phyloP scores from a whole-genome alignment of 805 yeast species.

The Yamadazyma takamatsuzukensis region DNA sequence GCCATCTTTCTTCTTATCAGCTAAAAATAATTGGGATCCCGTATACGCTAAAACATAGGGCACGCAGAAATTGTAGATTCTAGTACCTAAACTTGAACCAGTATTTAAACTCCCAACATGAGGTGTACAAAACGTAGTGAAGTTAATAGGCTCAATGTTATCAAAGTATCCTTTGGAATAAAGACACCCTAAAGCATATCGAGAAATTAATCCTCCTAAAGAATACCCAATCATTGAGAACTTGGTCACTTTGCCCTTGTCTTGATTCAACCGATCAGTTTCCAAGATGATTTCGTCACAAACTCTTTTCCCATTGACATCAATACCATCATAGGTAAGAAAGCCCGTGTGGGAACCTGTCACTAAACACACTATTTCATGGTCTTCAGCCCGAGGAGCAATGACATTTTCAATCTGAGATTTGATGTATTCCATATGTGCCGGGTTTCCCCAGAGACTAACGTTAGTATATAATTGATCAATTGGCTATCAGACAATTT shows the following conservation, averaged over 20 bases:
- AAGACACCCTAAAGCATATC: slow-evolving; percentile 46
- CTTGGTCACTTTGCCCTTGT: slow-evolving; percentile 24
- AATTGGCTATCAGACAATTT: background rate
- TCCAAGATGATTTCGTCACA: slow-evolving; percentile 55
- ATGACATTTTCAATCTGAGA: slow-evolving; percentile 37
- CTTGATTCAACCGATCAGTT: slow-evolving; percentile 10
- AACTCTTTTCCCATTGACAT: slow-evolving; percentile 75
- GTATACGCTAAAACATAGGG: slow-evolving; percentile 67
- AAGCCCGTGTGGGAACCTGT: slow-evolving; percentile 67
- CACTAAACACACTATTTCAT: slow-evolving; percentile 41
- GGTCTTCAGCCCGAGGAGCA: slow-evolving; percentile 18
- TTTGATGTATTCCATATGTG: slow-evolving; percentile 62
- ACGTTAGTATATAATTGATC: slow-evolving; percentile 11
- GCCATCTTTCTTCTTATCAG: slow-evolving; percentile 13
- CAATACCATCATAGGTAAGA: slow-evolving; percentile 83
- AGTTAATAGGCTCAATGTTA: slow-evolving; percentile 52
- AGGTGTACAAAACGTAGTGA: slow-evolving; percentile 50
- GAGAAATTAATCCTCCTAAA: slow-evolving; percentile 39
- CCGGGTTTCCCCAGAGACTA: slow-evolving; percentile 69
- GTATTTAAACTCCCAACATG: slow-evolving; percentile 68
- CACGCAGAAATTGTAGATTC: slow-evolving; percentile 57
- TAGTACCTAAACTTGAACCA: slow-evolving; percentile 25
- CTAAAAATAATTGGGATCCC: slow-evolving; percentile 69
- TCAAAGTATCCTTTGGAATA: slow-evolving; percentile 51
- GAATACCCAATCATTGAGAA: slow-evolving; percentile 41